Percentiles rank a stretch among this genome's conserved stretches.
Evolutionary conservation across 176 grass and related monocot genomes (phyloP).

Genomic region (Avena insularis): DNA sequence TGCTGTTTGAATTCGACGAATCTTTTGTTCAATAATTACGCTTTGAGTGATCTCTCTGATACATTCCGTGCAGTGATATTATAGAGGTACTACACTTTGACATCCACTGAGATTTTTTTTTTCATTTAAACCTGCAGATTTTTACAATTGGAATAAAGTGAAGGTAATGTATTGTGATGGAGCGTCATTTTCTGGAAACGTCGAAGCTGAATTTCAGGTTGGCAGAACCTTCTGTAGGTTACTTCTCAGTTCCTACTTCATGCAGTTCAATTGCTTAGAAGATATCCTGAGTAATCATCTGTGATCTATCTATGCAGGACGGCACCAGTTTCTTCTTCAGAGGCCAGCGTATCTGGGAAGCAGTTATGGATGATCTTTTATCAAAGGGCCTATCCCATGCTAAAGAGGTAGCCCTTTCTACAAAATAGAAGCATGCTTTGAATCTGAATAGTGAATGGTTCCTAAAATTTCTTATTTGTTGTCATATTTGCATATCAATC

Average conservation of each 20-base stretch:
- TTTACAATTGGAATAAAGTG: slow-evolving; percentile 96
- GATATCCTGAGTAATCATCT: background rate
- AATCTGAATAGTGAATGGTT: background rate
- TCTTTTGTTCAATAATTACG: background rate
- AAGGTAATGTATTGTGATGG: slow-evolving; percentile 92
- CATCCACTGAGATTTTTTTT: background rate
- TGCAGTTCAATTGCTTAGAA: background rate
- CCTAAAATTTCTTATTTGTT: background rate
- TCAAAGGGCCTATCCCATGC: slow-evolving; percentile 61
- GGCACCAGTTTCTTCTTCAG: slow-evolving; percentile 69
- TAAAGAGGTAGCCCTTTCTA: slow-evolving; percentile 62
- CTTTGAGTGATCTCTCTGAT: background rate
- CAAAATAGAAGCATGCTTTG: background rate
- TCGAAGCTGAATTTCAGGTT: slow-evolving; percentile 59
- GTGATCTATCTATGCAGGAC: slow-evolving; percentile 34
- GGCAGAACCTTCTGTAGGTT: background rate
- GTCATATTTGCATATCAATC: background rate
- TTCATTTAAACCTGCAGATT: slow-evolving; percentile 52
- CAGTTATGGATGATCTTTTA: slow-evolving; percentile 67
- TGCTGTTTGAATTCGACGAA: background rate
- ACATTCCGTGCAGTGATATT: background rate
- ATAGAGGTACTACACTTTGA: background rate
- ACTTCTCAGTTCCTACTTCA: background rate
- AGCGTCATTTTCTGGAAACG: slow-evolving; percentile 78
- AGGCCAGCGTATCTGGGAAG: slow-evolving; percentile 76